Conservation (phyloP, 139 green algal genomes). For the Coelastrella sp. region DNA sequence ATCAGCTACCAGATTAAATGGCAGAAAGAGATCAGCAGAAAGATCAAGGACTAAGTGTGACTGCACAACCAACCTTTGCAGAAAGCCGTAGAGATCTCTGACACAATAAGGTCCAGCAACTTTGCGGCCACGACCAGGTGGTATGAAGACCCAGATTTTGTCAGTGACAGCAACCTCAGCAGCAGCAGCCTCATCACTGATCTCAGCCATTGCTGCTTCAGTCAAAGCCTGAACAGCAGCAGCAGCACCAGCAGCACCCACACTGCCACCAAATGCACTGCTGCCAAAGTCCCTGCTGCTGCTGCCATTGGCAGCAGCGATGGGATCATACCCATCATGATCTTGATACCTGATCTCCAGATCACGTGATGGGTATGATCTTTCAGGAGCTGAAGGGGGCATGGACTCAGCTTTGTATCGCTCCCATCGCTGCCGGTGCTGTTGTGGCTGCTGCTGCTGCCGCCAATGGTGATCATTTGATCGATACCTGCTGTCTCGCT, state of each 20-base stretch:
- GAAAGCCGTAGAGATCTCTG: background rate
- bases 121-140: background rate
- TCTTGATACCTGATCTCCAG: too few species aligned
- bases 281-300: background rate
- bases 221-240: constrained; percentile 31
- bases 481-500: background rate
- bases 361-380: too few species aligned
- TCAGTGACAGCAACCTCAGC: constrained; percentile 28
- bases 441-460: background rate
- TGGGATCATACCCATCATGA: background rate
- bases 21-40: background rate
- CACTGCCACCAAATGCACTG: constrained; percentile 4
- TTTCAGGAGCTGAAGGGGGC: constrained; percentile 3
- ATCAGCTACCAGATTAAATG: too few species aligned
- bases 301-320: background rate
- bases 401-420: background rate
- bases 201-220: background rate
- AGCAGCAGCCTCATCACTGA: constrained; percentile 24
- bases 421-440: constrained; percentile 4
- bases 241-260: constrained; percentile 27
- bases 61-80: background rate
- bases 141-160: constrained; percentile 34
- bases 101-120: constrained; percentile 6
- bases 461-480: background rate
- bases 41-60: background rate